Percentiles rank a stretch among this genome's conserved stretches.
Conservation (phyloP, 495 filamentous ascomycete genomes). For the Opeltia flavorubescens region DNA sequence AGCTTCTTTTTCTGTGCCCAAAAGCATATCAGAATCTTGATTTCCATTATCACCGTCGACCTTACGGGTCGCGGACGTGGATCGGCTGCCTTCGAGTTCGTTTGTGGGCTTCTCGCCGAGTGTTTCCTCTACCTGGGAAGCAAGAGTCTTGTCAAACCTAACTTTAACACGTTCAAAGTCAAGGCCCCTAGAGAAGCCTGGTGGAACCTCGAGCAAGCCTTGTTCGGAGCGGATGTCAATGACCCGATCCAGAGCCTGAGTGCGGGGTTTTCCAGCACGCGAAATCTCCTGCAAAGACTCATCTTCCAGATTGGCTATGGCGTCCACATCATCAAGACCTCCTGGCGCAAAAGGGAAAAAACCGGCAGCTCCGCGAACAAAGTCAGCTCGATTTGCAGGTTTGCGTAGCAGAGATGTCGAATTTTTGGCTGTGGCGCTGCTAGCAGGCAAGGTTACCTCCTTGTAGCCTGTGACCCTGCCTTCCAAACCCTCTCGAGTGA, state of each 20-base stretch:
- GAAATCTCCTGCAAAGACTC: slow-evolving; percentile 33
- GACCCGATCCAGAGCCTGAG: slow-evolving; percentile 51
- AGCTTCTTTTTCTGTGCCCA: slow-evolving; percentile 51
- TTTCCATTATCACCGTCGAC: slow-evolving; percentile 1
- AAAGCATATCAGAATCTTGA: slow-evolving; percentile 10
- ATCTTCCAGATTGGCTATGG: slow-evolving; percentile 61
- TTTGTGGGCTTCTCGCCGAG: slow-evolving; percentile 46
- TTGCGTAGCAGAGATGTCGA: slow-evolving; percentile 83
- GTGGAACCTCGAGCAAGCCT: slow-evolving; percentile 67
- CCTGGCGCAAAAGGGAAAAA: slow-evolving; percentile 95
- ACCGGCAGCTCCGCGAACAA: slow-evolving; percentile 87
- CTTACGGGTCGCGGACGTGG: background rate
- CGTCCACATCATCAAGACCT: slow-evolving; percentile 76
- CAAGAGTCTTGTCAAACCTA: slow-evolving; percentile 39
- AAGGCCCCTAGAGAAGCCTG: slow-evolving; percentile 70
- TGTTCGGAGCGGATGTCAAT: slow-evolving; percentile 68
- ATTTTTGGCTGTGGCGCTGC: slow-evolving; percentile 86
- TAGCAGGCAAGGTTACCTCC: slow-evolving; percentile 85
- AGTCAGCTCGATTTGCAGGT: slow-evolving; percentile 76
- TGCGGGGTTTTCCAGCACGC: slow-evolving; percentile 27
- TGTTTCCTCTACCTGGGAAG: slow-evolving; percentile 58
- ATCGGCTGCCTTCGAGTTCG: slow-evolving; percentile 21
- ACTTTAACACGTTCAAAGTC: slow-evolving; percentile 51
- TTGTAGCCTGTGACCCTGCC: slow-evolving; percentile 87
- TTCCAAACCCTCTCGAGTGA: slow-evolving; percentile 83